phyloP scores from a whole-genome alignment of 1,139 yeast species.

The Pichia sp. region DNA sequence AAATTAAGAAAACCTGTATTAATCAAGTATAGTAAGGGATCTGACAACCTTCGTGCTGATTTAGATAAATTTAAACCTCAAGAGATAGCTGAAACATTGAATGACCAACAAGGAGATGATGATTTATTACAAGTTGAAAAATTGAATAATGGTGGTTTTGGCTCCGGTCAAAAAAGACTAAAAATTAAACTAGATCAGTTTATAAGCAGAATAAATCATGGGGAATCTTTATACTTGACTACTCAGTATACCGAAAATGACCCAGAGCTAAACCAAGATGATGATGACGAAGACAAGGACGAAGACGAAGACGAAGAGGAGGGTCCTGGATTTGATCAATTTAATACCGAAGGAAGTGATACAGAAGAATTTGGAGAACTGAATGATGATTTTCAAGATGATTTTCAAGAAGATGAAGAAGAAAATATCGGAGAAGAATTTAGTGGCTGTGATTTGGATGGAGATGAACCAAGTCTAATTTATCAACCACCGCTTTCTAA shows the following conservation, averaged over 20 bases:
- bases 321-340: conserved; percentile 13
- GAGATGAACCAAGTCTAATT: conserved; percentile 22
- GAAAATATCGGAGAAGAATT: neutral
- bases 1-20: conserved; percentile 14
- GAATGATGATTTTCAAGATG: conserved; percentile 9
- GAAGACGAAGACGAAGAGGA: conserved; percentile 8
- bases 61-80: conserved; percentile 32
- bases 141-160: conserved; percentile 54
- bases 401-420: conserved; percentile 12
- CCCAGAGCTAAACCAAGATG: conserved; percentile 12
- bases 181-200: conserved; percentile 45
- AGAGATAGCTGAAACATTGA: conserved; percentile 31
- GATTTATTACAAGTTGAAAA: conserved; percentile 49
- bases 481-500: conserved; percentile 59
- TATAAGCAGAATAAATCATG: conserved; percentile 34
- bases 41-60: conserved; percentile 13
- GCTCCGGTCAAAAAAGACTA: conserved; percentile 50
- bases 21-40: conserved; percentile 3
- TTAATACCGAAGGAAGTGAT: conserved; percentile 15
- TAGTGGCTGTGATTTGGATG: too few species aligned
- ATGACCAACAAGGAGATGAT: conserved; percentile 26
- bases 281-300: neutral
- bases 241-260: conserved; percentile 49
- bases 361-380: conserved; percentile 12
- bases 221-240: conserved; percentile 50